A percentile compares a stretch with the other conserved stretches of the same genome.
These are phyloP conservation scores for Aspergillus sp. DNA, from an alignment of 2,329 filamentous ascomycete genomes.

Conservation along the genomic window DNA sequence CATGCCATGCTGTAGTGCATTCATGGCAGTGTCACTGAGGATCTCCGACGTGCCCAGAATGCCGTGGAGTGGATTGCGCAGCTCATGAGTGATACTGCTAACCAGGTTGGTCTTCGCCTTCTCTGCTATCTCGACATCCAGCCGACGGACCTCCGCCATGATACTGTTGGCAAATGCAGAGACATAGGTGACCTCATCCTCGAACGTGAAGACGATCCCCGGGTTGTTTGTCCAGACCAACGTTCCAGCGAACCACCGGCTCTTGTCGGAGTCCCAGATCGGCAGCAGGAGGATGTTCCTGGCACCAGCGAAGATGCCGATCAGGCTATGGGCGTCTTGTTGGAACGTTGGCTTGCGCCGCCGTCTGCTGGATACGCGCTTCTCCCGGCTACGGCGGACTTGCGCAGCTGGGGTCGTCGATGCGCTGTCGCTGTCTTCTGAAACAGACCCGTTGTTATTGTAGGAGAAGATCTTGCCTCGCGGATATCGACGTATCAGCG, in stretches of 20 bases:
- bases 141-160: slow-evolving; percentile 37
- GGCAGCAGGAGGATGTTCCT: slow-evolving; percentile 29
- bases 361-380: too few species aligned
- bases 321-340: background rate
- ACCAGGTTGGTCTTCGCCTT: slow-evolving; percentile 54
- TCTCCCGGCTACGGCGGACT: too few species aligned
- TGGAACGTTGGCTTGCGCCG: background rate
- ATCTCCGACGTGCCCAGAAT: slow-evolving; percentile 49
- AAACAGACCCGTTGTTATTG: too few species aligned
- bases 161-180: slow-evolving; percentile 36
- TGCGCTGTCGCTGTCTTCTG: too few species aligned
- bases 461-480: too few species aligned
- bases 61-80: slow-evolving; percentile 48
- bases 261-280: slow-evolving; percentile 32
- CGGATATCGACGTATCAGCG: too few species aligned
- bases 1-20: slow-evolving; percentile 39
- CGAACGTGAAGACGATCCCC: slow-evolving; percentile 15
- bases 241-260: slow-evolving; percentile 32
- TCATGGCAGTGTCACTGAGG: slow-evolving; percentile 43
- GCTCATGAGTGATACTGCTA: slow-evolving; percentile 52
- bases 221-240: slow-evolving; percentile 25
- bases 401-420: too few species aligned
- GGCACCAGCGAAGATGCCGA: slow-evolving; percentile 20
- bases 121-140: slow-evolving; percentile 37
- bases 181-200: slow-evolving; percentile 33